Base-by-base conservation (phyloP, 768 basidiomycete genomes). In the Amanita phalloides region DNA sequence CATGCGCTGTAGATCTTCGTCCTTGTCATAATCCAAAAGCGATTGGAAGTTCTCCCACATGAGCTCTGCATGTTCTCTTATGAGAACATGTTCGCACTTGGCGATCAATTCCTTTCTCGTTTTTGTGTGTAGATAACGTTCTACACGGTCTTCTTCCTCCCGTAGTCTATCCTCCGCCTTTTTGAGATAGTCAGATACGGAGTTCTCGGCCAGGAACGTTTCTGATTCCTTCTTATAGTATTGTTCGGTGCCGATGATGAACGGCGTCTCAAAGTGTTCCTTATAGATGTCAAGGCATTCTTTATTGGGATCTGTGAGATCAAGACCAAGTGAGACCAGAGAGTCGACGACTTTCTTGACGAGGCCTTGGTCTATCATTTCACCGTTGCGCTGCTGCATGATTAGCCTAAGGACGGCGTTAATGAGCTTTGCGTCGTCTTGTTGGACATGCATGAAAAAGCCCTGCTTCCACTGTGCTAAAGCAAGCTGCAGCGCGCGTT, bases 11-110 rank as follows among this genome's bases (percentile, higher is more conserved):
- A 99, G 77, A 64, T 99, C 96, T 64, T 95, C 90, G 56, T 94
- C 88, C 68, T 95, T 87, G 66, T 98, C 95, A 66, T 80, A 94
- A 64, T 98, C 95, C 58, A 95, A 84, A 51, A 94, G 64, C 30
- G 71, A 77, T 68, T 97, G 93, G 79, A 99, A 98, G 68, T 85
- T 93, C 54, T 96, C 92, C 85, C 90, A 91, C 82, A 99, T 89
- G 43, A 85, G 71, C 57, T 89, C 82, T 49, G 85, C 74, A 63
- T 98, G 95, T 58, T 89, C 86, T 48, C 90, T 80, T 60, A 99
- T 94, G 55, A 99, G 84, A 17, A 90, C 90, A 56, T 88, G 81
- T 67, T 98, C 96, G 72, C 95, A 97, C 71, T 85, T 87, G 69
- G 69, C 77, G 64, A 90, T 75, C 52, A 90, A 79, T 45, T 85